phyloP scores from a whole-genome alignment of 176 grass and related monocot species.

The Lolium multiflorum region DNA sequence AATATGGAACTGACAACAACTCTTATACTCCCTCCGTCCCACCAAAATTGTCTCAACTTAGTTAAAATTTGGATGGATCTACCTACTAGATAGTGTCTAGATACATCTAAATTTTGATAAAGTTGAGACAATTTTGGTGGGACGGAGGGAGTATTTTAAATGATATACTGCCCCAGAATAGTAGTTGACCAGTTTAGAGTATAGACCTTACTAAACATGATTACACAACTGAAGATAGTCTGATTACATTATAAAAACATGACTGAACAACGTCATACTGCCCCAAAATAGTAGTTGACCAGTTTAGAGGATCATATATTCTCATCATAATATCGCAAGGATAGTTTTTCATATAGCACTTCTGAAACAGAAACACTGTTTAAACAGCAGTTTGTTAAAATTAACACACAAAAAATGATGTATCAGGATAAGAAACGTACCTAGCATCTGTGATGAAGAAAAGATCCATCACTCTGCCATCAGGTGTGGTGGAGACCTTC shows the following conservation, averaged over 20 bases:
- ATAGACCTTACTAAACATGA: background rate
- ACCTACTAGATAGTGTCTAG: too few relatives aligned
- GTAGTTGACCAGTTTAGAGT: too few relatives aligned
- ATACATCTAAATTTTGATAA: too few relatives aligned
- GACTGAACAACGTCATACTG: background rate
- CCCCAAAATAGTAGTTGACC: background rate
- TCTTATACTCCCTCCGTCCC: background rate
- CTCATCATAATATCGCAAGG: background rate
- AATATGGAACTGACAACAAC: too few relatives aligned
- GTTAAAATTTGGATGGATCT: too few relatives aligned
- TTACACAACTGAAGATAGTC: background rate
- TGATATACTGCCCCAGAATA: too few relatives aligned
- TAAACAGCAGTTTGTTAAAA: background rate
- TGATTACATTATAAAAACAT: background rate
- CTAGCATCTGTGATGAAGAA: conserved; percentile 87
- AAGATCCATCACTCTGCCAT: conserved; percentile 77
- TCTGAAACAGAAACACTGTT: background rate
- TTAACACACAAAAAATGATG: background rate
- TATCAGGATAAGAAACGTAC: conserved; percentile 41
- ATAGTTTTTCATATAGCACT: background rate
- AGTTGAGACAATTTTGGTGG: too few relatives aligned
- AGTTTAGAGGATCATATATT: background rate
- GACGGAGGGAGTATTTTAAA: too few relatives aligned
- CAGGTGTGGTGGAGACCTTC: conserved; percentile 87
- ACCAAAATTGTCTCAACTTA: too few relatives aligned